These are phyloP conservation scores for Herpetomonas tarakana DNA, from an alignment of 208 protist genomes.

Conservation along the genomic window DNA sequence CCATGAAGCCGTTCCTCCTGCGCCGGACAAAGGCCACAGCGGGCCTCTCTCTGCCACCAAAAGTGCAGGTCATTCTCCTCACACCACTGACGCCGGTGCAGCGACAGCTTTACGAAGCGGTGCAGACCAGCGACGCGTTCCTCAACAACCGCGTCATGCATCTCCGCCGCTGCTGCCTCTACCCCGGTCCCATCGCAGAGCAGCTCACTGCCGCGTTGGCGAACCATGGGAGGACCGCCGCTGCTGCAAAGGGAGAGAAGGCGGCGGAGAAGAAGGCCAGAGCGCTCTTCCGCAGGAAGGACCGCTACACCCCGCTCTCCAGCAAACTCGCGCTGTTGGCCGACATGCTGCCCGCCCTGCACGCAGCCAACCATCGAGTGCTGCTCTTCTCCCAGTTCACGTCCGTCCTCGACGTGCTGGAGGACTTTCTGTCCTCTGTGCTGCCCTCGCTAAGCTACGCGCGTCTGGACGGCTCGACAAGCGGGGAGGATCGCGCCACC, in stretches of 20 bases:
- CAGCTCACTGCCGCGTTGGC: background rate
- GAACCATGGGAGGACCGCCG: too few species aligned
- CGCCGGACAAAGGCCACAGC: slow-evolving; percentile 44
- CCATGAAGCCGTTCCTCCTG: slow-evolving; percentile 43
- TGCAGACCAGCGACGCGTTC: slow-evolving; percentile 12
- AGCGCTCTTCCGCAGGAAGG: too few species aligned
- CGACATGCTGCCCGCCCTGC: slow-evolving; percentile 84
- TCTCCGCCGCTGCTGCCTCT: slow-evolving; percentile 43
- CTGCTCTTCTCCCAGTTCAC: slow-evolving; percentile 97
- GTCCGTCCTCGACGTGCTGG: slow-evolving; percentile 91
- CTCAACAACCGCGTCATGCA: slow-evolving; percentile 33
- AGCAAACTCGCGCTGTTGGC: slow-evolving; percentile 93
- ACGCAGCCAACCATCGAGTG: slow-evolving; percentile 86
- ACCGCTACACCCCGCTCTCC: slow-evolving; percentile 34
- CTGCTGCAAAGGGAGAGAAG: too few species aligned
- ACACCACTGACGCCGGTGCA: slow-evolving; percentile 88
- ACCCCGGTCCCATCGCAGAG: slow-evolving; percentile 43
- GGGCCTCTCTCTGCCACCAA: slow-evolving; percentile 41
- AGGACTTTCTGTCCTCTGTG: slow-evolving; percentile 79
- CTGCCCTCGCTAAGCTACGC: slow-evolving; percentile 47
- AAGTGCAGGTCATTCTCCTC: slow-evolving; percentile 59
- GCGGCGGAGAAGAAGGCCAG: too few species aligned
- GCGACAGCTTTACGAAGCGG: slow-evolving; percentile 77
- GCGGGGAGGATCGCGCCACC: slow-evolving; percentile 37
- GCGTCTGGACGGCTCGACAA: slow-evolving; percentile 88